Base-by-base conservation (phyloP, 2,329 filamentous ascomycete genomes). In the Emergomyces orientalis region DNA sequence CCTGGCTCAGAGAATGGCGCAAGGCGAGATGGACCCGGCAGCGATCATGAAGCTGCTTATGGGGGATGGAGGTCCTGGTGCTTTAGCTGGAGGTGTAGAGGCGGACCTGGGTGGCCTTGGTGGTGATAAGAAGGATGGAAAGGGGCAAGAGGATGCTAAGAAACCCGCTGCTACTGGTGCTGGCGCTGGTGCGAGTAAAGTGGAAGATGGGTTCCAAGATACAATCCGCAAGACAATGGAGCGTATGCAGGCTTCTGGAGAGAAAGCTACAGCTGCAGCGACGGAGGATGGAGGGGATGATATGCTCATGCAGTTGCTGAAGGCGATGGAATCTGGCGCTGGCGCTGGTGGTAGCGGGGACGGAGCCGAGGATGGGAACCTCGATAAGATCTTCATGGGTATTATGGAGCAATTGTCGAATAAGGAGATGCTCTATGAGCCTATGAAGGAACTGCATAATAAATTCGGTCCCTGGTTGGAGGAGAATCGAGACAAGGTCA, bases 321-420 rank as follows among this genome's bases (percentile, higher is more conserved):
- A 94, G 75, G 89, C 94, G 65, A 87, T 97, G 78, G 88, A 90
- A 70, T 82, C 84, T 27, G 82, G 85, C 8, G 82, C 63, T 60
- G 64, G 66, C 51, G 43, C 63, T 84, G 62, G 52, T 7, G 62
- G 47, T 41, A 77, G 82, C 30, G 75, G 80, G 0, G 79, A 77
- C 6, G 80, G 75, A 0, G 87, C 84, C 11, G 78, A 79, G 64
- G 91, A 97, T 63, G 91, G 94, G 69, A 91, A 96, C 69, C 89
- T 97, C 70, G 91, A 90, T 63, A 93, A 96, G 78, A 91, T 97
- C 86, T 84, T 99, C 64, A 86, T 96, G 82, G 90, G 89, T 61
- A 96, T 97, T 91, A 97, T 99, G 93, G 91, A 97, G 78, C 92
- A 99, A 76, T 82, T 99, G 66, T 97, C 94, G 3, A 96, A 96